Conservation (phyloP, 2,329 filamentous ascomycete species). For the Thielaviopsis musarum region DNA sequence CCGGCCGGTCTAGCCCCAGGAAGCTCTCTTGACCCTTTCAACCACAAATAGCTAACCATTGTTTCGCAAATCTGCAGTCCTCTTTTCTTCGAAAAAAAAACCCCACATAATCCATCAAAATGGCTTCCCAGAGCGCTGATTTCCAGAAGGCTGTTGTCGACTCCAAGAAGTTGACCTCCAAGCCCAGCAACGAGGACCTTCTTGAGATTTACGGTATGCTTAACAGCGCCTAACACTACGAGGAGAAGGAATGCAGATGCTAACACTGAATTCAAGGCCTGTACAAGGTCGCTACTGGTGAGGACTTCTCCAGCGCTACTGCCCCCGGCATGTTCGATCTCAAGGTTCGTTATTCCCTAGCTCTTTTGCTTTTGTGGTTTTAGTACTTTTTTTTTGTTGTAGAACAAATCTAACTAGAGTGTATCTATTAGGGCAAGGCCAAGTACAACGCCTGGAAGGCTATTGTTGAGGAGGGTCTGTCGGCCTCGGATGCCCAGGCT, state of each 20-base stretch:
- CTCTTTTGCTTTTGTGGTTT: too few relatives aligned
- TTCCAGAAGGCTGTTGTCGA: slow-evolving; percentile 43
- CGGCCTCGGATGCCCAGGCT: slow-evolving; percentile 52
- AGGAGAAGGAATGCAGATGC: not conserved
- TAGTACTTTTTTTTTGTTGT: not conserved
- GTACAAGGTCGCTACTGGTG: slow-evolving; percentile 40
- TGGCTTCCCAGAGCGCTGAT: slow-evolving; percentile 21
- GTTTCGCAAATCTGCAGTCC: too few relatives aligned
- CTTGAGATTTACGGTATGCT: slow-evolving; percentile 44
- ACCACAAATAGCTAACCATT: not conserved
- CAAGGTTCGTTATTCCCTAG: slow-evolving; percentile 30
- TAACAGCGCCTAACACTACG: not conserved
- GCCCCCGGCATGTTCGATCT: slow-evolving; percentile 54
- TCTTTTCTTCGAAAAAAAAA: not conserved
- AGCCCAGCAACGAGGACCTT: slow-evolving; percentile 47
- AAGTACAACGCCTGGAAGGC: slow-evolving; percentile 69
- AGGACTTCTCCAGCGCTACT: slow-evolving; percentile 38
- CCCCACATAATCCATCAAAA: slow-evolving; percentile 21
- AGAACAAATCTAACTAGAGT: not conserved
- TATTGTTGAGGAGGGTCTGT: slow-evolving; percentile 44
- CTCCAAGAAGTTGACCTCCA: slow-evolving; percentile 49
- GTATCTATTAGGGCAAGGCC: slow-evolving; percentile 46
- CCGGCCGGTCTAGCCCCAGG: not conserved
- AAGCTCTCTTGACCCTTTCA: not conserved
- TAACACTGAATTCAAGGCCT: slow-evolving; percentile 25